Conservation (phyloP, 73 alveolate genomes). For the Blepharisma stoltei region DNA sequence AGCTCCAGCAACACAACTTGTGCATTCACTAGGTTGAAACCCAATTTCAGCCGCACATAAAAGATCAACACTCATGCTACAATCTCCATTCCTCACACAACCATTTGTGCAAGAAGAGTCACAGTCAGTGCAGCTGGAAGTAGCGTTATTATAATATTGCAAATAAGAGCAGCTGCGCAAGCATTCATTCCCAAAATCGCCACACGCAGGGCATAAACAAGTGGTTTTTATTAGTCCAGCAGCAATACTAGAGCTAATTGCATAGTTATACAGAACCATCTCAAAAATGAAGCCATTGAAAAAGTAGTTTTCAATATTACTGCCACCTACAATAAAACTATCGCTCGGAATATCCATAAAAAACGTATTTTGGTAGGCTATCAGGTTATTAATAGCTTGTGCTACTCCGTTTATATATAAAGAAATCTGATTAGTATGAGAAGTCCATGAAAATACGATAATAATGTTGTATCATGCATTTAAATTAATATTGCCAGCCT, state of each 20-base stretch:
- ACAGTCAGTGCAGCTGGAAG: neutral
- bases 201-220: neutral
- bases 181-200: neutral
- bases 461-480: neutral
- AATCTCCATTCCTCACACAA: neutral
- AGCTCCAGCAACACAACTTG: neutral
- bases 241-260: neutral
- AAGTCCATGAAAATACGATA: neutral
- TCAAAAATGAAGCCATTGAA: constrained; percentile 11
- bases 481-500: neutral
- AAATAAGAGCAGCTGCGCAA: neutral
- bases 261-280: neutral
- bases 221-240: neutral
- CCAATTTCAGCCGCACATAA: neutral
- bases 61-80: neutral
- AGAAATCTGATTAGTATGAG: neutral
- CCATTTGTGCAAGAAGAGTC: neutral
- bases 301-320: neutral
- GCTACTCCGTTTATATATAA: neutral
- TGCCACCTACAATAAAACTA: neutral
- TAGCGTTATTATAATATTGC: neutral
- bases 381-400: neutral
- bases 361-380: neutral
- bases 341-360: neutral
- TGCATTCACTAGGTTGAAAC: neutral